phyloP scores from a whole-genome alignment of 257 asterid genomes.

The Lithospermum erythrorhizon region DNA sequence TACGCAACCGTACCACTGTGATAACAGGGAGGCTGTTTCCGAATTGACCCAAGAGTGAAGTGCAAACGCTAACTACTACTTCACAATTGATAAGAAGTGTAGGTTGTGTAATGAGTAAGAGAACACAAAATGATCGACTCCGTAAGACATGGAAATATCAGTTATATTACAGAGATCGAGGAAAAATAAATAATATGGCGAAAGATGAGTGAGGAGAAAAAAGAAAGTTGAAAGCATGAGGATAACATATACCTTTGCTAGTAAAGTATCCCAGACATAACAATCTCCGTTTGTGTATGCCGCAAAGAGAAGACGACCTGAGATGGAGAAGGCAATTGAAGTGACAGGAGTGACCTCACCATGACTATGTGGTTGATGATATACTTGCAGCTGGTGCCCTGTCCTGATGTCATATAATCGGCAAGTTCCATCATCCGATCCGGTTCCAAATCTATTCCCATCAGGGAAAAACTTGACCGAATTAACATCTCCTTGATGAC shows the following conservation, averaged over 20 bases:
- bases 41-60: too few relatives aligned
- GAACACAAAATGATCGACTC: too few relatives aligned
- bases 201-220: conserved; percentile 5
- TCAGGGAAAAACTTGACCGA: conserved; percentile 91
- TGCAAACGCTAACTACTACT: too few relatives aligned
- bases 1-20: too few relatives aligned
- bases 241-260: conserved; percentile 60
- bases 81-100: too few relatives aligned
- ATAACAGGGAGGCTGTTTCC: too few relatives aligned
- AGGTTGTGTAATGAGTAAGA: too few relatives aligned
- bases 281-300: conserved; percentile 79
- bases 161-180: too few relatives aligned
- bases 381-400: conserved; percentile 95
- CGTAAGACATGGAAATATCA: too few relatives aligned
- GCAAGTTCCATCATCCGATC: conserved; percentile 92
- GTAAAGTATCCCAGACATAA: conserved; percentile 88
- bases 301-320: conserved; percentile 92
- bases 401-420: conserved; percentile 89
- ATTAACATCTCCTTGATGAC: conserved; percentile 89
- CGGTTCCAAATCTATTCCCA: conserved; percentile 89
- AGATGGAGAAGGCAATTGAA: conserved; percentile 84
- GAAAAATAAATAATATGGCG: not conserved
- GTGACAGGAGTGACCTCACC: conserved; percentile 60
- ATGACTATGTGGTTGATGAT: conserved; percentile 58
- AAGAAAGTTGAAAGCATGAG: not conserved